Evolutionary conservation across 192 early-diverging fungal genomes (phyloP), one percentile per base, ranked within the genome.

Genomic region (Linnemannia exigua): DNA sequence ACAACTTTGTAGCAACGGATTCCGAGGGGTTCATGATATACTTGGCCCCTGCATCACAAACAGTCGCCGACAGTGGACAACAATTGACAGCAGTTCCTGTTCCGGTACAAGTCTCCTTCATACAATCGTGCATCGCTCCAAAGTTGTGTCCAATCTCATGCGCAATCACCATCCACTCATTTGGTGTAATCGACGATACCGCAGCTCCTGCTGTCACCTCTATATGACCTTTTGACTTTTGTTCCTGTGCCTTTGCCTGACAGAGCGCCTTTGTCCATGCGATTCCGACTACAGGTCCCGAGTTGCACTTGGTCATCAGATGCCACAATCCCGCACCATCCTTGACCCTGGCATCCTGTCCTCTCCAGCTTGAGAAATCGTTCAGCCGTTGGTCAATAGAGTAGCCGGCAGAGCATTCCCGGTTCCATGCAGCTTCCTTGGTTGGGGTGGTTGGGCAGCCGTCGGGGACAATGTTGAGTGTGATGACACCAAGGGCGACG

Each of bases 131-230:
- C 70, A 90, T 91, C 2, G 97, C 97, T 50, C 97, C 97, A 88
- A 95, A 95, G 51, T 93, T 93, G 79, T 98, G 97, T 31, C 97
- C 97, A 82, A 98, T 93, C 88, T 98, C 98, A 81, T 99, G 98
- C 35, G 98, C 98, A 15, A 98, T 94, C 6, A 97, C 94, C 89
- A 96, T 96, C 97, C 97, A 99, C 85, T 97, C 96, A 74, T 93
- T 93, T n/a, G 92, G 91, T 22, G 92, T 93, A n/a, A 93, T 91
- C 0, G 97, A 95, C 22, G 95, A 96, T 2, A 99, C 94, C 48
- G 94, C 98, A 0, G 95, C 93, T 22, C 97, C 96, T 19, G 96
- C 94, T 2, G 95, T 93, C 84, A 83, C 93, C 54, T 94, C 88
- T 0, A 31, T n/a, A 61, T 81, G 82, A 31, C 88, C 90, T 25